A percentile compares a stretch with the other conserved stretches of the same genome.
Evolutionary conservation across 1,284 basidiomycete species (phyloP).

Genomic region (Coriolopsis trogii): DNA sequence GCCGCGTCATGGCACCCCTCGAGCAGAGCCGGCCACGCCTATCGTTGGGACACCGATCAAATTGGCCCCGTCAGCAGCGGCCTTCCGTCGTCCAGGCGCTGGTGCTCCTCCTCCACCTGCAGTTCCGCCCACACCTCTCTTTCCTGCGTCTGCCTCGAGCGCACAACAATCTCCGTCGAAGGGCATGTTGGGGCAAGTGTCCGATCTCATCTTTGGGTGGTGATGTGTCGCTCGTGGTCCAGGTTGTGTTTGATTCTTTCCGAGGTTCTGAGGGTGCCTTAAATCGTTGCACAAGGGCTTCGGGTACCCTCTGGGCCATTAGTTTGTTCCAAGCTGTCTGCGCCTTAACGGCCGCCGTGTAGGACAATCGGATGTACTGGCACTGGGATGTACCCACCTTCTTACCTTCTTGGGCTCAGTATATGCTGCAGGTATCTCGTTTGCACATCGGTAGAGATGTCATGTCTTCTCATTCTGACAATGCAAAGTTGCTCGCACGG

Average conservation of each 20-base stretch:
- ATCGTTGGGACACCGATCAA: constrained; percentile 57
- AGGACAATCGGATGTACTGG: too few species aligned
- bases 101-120: constrained; percentile 16
- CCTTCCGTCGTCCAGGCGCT: constrained; percentile 54
- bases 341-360: too few species aligned
- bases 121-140: constrained; percentile 2
- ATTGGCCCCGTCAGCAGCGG: constrained; percentile 68
- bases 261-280: too few species aligned
- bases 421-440: neutral
- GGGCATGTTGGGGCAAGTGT: constrained; percentile 68
- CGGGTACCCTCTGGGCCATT: too few species aligned
- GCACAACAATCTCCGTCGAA: constrained; percentile 47
- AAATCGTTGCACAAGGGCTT: too few species aligned
- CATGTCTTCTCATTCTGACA: too few species aligned
- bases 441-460: neutral
- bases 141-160: constrained; percentile 10
- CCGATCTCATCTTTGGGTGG: constrained; percentile 80
- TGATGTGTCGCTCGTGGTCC: constrained; percentile 41
- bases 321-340: too few species aligned
- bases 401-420: too few species aligned
- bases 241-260: neutral
- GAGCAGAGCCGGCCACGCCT: constrained; percentile 25
- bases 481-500: too few species aligned
- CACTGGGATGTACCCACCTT: too few species aligned
- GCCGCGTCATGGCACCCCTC: constrained; percentile 24